Evolutionary conservation across 352 stramenopile genomes (phyloP).

Genomic region (Phytophthora palmivora): DNA sequence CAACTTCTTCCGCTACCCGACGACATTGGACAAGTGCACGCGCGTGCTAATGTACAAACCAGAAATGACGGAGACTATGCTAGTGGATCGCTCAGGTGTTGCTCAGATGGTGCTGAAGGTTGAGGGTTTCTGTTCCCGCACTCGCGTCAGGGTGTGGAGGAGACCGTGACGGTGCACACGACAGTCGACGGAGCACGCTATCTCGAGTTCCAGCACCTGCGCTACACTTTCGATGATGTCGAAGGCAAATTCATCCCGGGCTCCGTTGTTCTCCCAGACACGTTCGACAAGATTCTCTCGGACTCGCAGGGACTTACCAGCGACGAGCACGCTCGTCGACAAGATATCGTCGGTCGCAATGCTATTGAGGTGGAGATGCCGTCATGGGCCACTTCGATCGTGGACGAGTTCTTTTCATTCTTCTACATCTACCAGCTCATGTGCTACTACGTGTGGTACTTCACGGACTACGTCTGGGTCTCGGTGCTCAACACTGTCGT

Average conservation of each 20-base stretch:
- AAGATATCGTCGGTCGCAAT: constrained; percentile 64
- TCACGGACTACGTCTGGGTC: constrained; percentile 70
- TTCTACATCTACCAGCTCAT: constrained; percentile 90
- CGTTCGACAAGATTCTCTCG: constrained; percentile 55
- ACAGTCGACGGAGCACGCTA: constrained; percentile 48
- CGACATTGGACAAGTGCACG: constrained; percentile 48
- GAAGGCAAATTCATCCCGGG: constrained; percentile 58
- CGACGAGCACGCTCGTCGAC: constrained; percentile 42
- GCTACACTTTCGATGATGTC: constrained; percentile 62
- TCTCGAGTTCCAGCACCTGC: constrained; percentile 71
- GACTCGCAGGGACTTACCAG: constrained; percentile 57
- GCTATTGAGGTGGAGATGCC: constrained; percentile 74
- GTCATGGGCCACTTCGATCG: constrained; percentile 51
- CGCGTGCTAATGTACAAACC: constrained; percentile 70
- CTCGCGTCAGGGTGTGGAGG: constrained; percentile 51
- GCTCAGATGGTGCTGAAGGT: constrained; percentile 60
- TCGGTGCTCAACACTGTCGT: constrained; percentile 67
- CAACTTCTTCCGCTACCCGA: constrained; percentile 72
- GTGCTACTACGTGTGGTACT: constrained; percentile 88
- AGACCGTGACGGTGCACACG: constrained; percentile 55
- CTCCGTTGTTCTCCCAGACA: constrained; percentile 51
- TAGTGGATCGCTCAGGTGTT: constrained; percentile 64
- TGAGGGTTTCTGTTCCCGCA: constrained; percentile 56
- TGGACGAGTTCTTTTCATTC: constrained; percentile 73
- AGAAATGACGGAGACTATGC: constrained; percentile 62